A percentile compares a stretch with the other conserved stretches of the same genome.
phyloP scores from a whole-genome alignment of 192 early-diverging fungal genomes.

The Entomortierella chlamydospora region DNA sequence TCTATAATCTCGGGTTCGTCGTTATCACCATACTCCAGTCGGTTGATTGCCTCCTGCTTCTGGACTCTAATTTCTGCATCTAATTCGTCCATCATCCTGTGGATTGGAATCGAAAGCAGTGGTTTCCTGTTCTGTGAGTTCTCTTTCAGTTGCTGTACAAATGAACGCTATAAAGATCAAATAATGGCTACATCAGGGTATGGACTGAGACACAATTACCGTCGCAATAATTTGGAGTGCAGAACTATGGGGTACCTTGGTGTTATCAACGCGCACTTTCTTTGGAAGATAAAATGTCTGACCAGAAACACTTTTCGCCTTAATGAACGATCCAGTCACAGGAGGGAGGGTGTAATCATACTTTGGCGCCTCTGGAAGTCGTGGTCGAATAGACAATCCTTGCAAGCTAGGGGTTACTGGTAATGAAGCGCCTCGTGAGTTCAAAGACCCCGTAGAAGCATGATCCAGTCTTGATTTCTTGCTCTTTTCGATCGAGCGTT shows the following conservation, averaged over 20 bases:
- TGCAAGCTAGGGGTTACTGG: neutral
- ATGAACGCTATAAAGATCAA: neutral
- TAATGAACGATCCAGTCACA: constrained; percentile 55
- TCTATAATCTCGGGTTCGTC: constrained; percentile 1
- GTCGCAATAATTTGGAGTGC: too few relatives aligned
- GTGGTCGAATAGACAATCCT: neutral
- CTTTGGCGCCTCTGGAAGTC: constrained; percentile 12
- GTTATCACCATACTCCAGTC: constrained; percentile 13
- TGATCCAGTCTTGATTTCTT: constrained; percentile 28
- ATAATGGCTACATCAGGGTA: neutral
- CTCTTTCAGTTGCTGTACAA: constrained; percentile 11
- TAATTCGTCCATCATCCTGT: constrained; percentile 52
- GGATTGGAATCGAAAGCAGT: constrained; percentile 31
- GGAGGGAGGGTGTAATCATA: constrained; percentile 57
- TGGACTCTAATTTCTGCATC: constrained; percentile 42
- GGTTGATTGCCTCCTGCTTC: constrained; percentile 38
- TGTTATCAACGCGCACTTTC: constrained; percentile 16
- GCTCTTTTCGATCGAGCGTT: neutral
- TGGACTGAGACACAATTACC: too few relatives aligned
- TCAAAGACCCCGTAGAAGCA: neutral
- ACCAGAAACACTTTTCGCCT: constrained; percentile 50
- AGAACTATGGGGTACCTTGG: constrained; percentile 9
- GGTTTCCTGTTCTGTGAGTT: constrained; percentile 8
- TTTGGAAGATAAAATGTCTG: constrained; percentile 59
- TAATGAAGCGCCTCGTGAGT: neutral